Conservation (phyloP, 1,284 basidiomycete genomes). For the Microbotryum silenes-acaulis region DNA sequence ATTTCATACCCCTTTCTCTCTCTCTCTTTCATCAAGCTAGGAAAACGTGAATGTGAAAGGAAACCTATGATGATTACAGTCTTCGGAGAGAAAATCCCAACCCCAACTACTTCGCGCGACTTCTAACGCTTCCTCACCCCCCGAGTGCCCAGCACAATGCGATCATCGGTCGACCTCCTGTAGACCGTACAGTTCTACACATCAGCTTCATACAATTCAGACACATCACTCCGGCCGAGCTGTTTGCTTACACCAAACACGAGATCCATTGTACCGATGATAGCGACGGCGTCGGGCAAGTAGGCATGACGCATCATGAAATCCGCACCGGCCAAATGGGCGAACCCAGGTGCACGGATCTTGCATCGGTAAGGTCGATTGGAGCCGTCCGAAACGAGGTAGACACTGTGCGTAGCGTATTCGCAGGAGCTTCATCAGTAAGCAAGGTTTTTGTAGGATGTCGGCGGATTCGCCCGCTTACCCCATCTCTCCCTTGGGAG, state of each 20-base stretch:
- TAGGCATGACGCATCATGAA: constrained; percentile 85
- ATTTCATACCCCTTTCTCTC: too few relatives aligned
- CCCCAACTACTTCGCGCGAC: too few relatives aligned
- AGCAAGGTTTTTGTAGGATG: not conserved
- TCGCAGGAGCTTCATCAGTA: not conserved
- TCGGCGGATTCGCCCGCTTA: not conserved
- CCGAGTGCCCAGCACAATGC: not conserved
- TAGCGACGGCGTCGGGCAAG: constrained; percentile 83
- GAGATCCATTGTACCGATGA: constrained; percentile 82
- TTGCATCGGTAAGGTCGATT: constrained; percentile 91
- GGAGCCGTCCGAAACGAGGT: constrained; percentile 85
- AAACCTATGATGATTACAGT: too few relatives aligned
- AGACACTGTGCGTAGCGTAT: constrained; percentile 48
- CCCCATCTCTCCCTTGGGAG: constrained; percentile 96
- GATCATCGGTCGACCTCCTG: constrained; percentile 45
- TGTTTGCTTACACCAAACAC: not conserved
- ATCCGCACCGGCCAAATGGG: constrained; percentile 82
- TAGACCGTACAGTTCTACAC: not conserved
- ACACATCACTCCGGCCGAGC: not conserved
- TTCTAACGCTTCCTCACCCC: too few relatives aligned
- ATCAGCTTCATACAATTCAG: not conserved
- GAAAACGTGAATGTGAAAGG: too few relatives aligned
- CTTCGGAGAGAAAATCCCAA: too few relatives aligned
- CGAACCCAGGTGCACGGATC: constrained; percentile 70
- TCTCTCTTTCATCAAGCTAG: too few relatives aligned